phyloP scores from a whole-genome alignment of 2,329 filamentous ascomycete species.

The Balansia obtecta region DNA sequence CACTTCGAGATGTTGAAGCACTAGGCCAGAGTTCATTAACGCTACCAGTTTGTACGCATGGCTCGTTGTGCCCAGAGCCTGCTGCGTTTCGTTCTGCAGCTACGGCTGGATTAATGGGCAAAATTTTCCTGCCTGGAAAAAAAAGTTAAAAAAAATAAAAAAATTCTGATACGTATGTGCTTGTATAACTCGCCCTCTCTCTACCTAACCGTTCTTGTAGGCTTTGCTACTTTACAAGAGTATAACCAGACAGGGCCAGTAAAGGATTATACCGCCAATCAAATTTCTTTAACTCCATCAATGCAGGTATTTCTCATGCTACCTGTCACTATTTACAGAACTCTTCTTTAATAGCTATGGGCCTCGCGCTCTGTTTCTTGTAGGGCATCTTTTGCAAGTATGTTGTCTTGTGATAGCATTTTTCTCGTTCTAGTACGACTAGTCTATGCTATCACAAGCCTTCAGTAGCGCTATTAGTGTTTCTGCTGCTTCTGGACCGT shows the following conservation, averaged over 20 bases:
- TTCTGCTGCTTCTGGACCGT: slow-evolving; percentile 21
- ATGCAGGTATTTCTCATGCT: slow-evolving; percentile 26
- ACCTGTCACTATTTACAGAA: slow-evolving; percentile 2
- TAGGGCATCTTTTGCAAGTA: slow-evolving; percentile 42
- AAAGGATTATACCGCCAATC: slow-evolving; percentile 34
- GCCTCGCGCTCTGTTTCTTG: slow-evolving; percentile 39
- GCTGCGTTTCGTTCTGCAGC: slow-evolving; percentile 23
- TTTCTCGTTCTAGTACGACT: slow-evolving; percentile 5
- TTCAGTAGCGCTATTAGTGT: slow-evolving; percentile 25
- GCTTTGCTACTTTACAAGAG: slow-evolving; percentile 41
- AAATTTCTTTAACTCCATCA: slow-evolving; percentile 52
- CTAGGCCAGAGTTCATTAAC: not conserved
- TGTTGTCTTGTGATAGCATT: slow-evolving; percentile 31
- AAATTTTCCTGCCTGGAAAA: not conserved
- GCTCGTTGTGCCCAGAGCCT: slow-evolving; percentile 22
- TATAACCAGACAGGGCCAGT: slow-evolving; percentile 42
- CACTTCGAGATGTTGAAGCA: not conserved
- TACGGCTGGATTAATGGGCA: slow-evolving; percentile 18
- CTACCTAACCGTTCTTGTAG: slow-evolving; percentile 9
- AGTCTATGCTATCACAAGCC: slow-evolving; percentile 21
- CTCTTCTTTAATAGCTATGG: slow-evolving; percentile 49
- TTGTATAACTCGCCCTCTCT: not conserved
- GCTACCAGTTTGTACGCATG: slow-evolving; percentile 16
- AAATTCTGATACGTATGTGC: not conserved
- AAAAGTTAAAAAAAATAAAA: too few relatives aligned